A percentile compares a stretch with the other conserved stretches of the same genome.
Evolutionary conservation across 805 yeast species (phyloP).

Genomic region (Cyberlindnera bimundalis): DNA sequence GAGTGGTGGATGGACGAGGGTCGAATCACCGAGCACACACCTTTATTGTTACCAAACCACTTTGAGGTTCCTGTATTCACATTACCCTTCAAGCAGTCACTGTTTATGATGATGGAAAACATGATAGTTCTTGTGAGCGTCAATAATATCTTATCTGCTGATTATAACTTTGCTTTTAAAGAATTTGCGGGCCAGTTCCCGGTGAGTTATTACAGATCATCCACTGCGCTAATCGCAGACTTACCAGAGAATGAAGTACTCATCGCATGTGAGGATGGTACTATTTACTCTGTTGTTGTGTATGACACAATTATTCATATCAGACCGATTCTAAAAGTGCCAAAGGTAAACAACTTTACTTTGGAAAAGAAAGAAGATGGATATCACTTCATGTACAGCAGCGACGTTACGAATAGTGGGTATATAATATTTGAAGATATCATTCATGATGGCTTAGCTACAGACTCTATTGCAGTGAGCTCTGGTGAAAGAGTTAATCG

Average conservation of each 20-base stretch:
- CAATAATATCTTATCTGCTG: slow-evolving; percentile 47
- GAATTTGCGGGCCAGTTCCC: slow-evolving; percentile 36
- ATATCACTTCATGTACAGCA: slow-evolving; percentile 33
- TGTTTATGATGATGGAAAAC: slow-evolving; percentile 37
- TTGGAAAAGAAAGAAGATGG: slow-evolving; percentile 17
- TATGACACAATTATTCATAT: slow-evolving; percentile 20
- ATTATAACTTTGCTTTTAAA: slow-evolving; percentile 32
- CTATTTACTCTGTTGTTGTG: slow-evolving; percentile 23
- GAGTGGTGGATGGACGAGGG: slow-evolving; percentile 40
- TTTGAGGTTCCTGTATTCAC: slow-evolving; percentile 43
- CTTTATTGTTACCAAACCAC: slow-evolving; percentile 37
- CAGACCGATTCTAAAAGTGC: slow-evolving; percentile 34
- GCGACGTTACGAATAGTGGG: slow-evolving; percentile 39
- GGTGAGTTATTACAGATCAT: slow-evolving; percentile 34
- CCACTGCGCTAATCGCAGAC: slow-evolving; percentile 20
- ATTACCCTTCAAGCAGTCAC: slow-evolving; percentile 37
- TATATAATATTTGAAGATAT: slow-evolving; percentile 32
- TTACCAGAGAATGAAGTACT: slow-evolving; percentile 19
- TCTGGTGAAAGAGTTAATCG: slow-evolving; percentile 21
- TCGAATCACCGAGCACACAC: slow-evolving; percentile 32
- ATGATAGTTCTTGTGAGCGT: slow-evolving; percentile 36
- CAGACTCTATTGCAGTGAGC: slow-evolving; percentile 9
- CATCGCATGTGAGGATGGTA: slow-evolving; percentile 27
- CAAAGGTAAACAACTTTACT: slow-evolving; percentile 31
- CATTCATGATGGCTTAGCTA: slow-evolving; percentile 13